Evolutionary conservation across 2,329 filamentous ascomycete species (phyloP).

Genomic region (Penicillium sp.): DNA sequence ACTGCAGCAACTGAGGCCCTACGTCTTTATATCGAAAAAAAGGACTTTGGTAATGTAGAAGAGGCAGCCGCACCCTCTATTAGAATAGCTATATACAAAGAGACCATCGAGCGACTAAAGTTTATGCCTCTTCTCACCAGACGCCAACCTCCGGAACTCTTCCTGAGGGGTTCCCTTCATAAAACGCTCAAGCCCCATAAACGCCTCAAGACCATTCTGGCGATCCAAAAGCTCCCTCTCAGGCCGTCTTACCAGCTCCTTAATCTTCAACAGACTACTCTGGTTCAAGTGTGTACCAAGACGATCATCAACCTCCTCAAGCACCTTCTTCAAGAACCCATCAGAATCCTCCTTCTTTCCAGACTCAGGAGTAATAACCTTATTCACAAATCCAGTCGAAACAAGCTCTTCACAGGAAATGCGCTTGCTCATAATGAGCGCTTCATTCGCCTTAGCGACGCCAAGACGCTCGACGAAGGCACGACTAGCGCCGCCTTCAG

Average conservation of each 20-base stretch:
- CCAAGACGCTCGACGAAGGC: slow-evolving; percentile 80
- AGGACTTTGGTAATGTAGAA: background rate
- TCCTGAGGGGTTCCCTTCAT: slow-evolving; percentile 76
- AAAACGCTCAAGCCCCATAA: slow-evolving; percentile 80
- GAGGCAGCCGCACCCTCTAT: background rate
- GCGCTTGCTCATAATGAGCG: slow-evolving; percentile 82
- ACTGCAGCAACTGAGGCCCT: background rate
- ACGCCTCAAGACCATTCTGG: slow-evolving; percentile 80
- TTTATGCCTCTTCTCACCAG: slow-evolving; percentile 92
- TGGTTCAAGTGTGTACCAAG: slow-evolving; percentile 76
- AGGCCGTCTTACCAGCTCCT: slow-evolving; percentile 73
- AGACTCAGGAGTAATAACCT: slow-evolving; percentile 62
- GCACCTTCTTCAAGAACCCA: slow-evolving; percentile 68
- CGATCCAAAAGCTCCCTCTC: slow-evolving; percentile 69
- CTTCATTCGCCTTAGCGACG: slow-evolving; percentile 80
- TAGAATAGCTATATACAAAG: background rate
- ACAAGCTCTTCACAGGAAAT: slow-evolving; percentile 72
- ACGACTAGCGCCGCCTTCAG: slow-evolving; percentile 78
- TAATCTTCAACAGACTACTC: slow-evolving; percentile 77
- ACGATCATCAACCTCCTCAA: slow-evolving; percentile 75
- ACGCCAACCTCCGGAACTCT: slow-evolving; percentile 82
- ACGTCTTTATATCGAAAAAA: too few species aligned
- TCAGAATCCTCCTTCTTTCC: slow-evolving; percentile 60
- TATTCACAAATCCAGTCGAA: slow-evolving; percentile 78
- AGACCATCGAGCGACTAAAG: slow-evolving; percentile 51